phyloP scores from a whole-genome alignment of 148 eudicot genomes.

The Rhododendron ferrugineum region DNA sequence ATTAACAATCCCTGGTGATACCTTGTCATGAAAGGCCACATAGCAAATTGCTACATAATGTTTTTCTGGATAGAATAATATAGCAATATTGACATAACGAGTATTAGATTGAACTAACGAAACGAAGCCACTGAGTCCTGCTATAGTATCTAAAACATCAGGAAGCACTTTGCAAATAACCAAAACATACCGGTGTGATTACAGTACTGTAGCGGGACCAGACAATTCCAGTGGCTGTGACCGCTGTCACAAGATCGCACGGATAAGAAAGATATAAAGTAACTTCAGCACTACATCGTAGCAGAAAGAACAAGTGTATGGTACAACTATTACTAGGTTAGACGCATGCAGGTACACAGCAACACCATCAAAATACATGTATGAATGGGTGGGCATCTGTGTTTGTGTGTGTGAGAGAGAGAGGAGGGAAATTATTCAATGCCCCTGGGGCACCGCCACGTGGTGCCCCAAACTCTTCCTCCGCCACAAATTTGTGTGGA shows the following conservation, averaged over 20 bases:
- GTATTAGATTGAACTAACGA: not conserved
- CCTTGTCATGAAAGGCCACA: slow-evolving; percentile 33
- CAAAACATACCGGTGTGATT: slow-evolving; percentile 72
- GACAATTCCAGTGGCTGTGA: slow-evolving; percentile 68
- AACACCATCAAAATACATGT: not conserved
- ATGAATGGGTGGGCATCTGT: not conserved
- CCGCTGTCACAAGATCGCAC: slow-evolving; percentile 37
- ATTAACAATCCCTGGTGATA: slow-evolving; percentile 79
- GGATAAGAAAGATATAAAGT: not conserved
- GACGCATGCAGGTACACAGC: not conserved
- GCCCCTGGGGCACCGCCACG: not conserved
- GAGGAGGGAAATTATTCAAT: not conserved
- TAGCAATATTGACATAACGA: not conserved
- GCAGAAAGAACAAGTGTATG: not conserved
- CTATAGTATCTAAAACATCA: not conserved
- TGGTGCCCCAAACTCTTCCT: too few relatives aligned
- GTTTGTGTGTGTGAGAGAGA: not conserved
- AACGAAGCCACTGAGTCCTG: not conserved
- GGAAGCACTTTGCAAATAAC: not conserved
- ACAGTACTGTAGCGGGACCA: slow-evolving; percentile 94
- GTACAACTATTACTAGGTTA: not conserved
- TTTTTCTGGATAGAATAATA: not conserved
- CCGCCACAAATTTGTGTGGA: too few relatives aligned
- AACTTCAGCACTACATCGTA: not conserved
- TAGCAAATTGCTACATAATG: not conserved